Conservation (phyloP, 768 basidiomycete species). For the Boletus sensibilis region DNA sequence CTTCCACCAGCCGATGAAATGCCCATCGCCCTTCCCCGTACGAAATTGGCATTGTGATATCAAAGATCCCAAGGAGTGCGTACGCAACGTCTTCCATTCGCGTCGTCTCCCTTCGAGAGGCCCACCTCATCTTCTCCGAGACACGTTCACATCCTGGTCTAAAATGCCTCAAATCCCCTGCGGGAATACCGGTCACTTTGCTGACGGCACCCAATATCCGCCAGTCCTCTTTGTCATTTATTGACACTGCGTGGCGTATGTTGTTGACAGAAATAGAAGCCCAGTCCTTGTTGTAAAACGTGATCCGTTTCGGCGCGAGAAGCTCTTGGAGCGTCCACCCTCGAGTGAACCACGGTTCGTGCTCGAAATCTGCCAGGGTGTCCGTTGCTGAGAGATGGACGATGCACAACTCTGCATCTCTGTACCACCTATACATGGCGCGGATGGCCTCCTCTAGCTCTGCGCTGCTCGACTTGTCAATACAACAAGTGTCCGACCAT, state of each 20-base stretch:
- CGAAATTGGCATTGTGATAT: slow-evolving; percentile 15
- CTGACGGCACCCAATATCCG: slow-evolving; percentile 1
- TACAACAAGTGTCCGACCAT: slow-evolving; percentile 16
- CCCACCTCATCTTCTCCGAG: slow-evolving; percentile 17
- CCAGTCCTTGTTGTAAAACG: slow-evolving; percentile 8
- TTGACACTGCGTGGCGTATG: neutral
- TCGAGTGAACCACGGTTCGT: slow-evolving; percentile 12
- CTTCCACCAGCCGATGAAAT: slow-evolving; percentile 10
- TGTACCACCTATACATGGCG: slow-evolving; percentile 12
- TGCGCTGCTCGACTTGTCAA: slow-evolving; percentile 16
- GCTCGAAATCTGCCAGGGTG: slow-evolving; percentile 2
- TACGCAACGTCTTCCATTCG: slow-evolving; percentile 11
- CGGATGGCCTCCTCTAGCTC: slow-evolving; percentile 14
- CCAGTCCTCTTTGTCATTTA: slow-evolving; percentile 11
- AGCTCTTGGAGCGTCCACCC: slow-evolving; percentile 17
- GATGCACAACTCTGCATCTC: slow-evolving; percentile 6
- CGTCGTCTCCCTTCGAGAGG: slow-evolving; percentile 11
- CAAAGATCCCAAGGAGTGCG: slow-evolving; percentile 15
- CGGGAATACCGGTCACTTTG: slow-evolving; percentile 2
- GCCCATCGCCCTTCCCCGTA: slow-evolving; percentile 17
- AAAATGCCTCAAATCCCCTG: slow-evolving; percentile 7
- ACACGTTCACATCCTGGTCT: slow-evolving; percentile 6
- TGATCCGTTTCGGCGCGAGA: slow-evolving; percentile 4
- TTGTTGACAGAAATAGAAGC: neutral
- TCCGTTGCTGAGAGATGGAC: slow-evolving; percentile 7